Percentiles rank a stretch among this genome's conserved stretches.
These are phyloP conservation scores for Microstegium vimineum DNA, from an alignment of 176 grass and related monocot genomes.

Conservation along the genomic window DNA sequence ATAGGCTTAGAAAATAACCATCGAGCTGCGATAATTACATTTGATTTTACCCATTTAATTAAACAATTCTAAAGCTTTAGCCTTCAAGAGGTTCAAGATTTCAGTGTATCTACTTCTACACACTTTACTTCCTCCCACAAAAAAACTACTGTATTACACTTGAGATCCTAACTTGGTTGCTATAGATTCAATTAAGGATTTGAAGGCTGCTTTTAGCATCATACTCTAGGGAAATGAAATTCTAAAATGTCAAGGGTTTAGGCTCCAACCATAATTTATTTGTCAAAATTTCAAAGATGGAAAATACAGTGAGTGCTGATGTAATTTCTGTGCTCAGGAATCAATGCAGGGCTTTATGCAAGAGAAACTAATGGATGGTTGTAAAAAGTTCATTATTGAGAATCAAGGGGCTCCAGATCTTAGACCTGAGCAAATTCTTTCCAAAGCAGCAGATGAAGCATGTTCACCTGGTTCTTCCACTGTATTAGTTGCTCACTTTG, in stretches of 20 bases:
- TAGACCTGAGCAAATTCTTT: constrained; percentile 58
- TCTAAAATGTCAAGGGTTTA: constrained; percentile 11
- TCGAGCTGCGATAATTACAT: neutral
- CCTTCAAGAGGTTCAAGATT: neutral
- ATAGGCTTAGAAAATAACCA: neutral
- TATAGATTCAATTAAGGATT: neutral
- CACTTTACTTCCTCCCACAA: neutral
- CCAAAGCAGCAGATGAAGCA: constrained; percentile 63
- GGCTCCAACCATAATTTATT: neutral
- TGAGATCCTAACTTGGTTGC: neutral
- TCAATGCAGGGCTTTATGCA: constrained; percentile 82
- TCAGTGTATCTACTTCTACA: neutral
- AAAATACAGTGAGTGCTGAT: neutral
- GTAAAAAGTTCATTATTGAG: constrained; percentile 45
- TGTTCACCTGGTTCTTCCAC: constrained; percentile 82
- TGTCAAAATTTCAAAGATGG: neutral
- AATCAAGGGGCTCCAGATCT: constrained; percentile 36
- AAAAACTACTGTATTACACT: neutral
- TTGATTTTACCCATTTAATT: neutral
- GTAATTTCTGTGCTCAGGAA: constrained; percentile 46
- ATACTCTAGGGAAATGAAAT: neutral
- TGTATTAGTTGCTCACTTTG: constrained; percentile 88
- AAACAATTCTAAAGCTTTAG: neutral
- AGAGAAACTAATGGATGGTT: constrained; percentile 84
- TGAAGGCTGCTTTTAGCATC: neutral